phyloP scores from a whole-genome alignment of 2,329 filamentous ascomycete genomes.

The Neodidymelliopsis sp. region DNA sequence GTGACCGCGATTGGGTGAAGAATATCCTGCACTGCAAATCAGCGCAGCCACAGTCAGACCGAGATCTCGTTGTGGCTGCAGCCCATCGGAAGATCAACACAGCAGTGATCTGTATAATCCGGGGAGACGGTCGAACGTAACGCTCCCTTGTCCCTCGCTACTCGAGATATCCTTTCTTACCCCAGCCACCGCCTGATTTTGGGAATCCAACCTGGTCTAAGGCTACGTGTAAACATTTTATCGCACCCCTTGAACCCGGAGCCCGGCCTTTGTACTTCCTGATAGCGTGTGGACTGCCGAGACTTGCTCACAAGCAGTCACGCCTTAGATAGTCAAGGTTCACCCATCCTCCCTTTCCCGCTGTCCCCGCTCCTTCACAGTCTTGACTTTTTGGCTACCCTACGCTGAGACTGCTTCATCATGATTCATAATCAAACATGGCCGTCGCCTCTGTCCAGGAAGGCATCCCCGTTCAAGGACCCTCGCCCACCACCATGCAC shows the following conservation, averaged over 20 bases:
- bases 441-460: constrained; percentile 32
- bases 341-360: constrained; percentile 26
- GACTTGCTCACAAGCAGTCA: constrained; percentile 39
- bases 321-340: constrained; percentile 22
- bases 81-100: constrained; percentile 34
- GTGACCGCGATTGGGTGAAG: constrained; percentile 33
- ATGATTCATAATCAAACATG: constrained; percentile 31
- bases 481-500: constrained; percentile 37
- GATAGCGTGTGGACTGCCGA: constrained; percentile 42
- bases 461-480: constrained; percentile 38
- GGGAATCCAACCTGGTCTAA: constrained; percentile 23
- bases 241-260: constrained; percentile 42
- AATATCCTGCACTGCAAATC: constrained; percentile 24
- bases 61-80: constrained; percentile 34
- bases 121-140: constrained; percentile 42
- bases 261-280: constrained; percentile 39
- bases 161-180: constrained; percentile 7
- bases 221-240: constrained; percentile 43
- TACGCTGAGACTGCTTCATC: constrained; percentile 23
- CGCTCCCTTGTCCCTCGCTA: constrained; percentile 19
- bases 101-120: constrained; percentile 36
- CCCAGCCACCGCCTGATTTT: constrained; percentile 21
- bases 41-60: constrained; percentile 31
- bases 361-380: constrained; percentile 16
- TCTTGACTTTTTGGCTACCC: constrained; percentile 13